Evolutionary conservation across 495 filamentous ascomycete genomes (phyloP).

Genomic region (Chaetomium cochliodes): DNA sequence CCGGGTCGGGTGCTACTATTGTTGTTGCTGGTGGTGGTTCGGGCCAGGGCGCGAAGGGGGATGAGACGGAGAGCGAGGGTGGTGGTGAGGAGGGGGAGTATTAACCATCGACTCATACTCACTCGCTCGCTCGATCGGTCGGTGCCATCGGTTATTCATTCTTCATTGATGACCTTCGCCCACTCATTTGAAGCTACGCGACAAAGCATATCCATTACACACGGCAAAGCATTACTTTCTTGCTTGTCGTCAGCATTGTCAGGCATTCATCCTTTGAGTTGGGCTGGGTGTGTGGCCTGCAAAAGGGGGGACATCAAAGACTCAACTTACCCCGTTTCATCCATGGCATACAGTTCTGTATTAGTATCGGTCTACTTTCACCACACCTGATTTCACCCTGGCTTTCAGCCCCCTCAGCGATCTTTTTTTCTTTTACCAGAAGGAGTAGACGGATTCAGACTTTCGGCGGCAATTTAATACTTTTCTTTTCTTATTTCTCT

Average conservation of each 20-base stretch:
- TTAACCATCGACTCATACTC: too few relatives aligned
- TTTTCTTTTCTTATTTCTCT: not conserved
- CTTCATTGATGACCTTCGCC: too few relatives aligned
- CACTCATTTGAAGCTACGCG: not conserved
- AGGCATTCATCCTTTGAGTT: not conserved
- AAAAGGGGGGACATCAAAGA: too few relatives aligned
- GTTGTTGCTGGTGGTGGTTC: not conserved
- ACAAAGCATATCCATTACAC: not conserved
- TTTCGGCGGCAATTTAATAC: not conserved
- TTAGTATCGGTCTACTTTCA: not conserved
- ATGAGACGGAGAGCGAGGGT: not conserved
- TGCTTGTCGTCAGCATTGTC: not conserved
- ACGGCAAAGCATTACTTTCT: not conserved
- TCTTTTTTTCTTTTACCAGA: too few relatives aligned
- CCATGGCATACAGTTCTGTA: not conserved
- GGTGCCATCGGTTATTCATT: too few relatives aligned
- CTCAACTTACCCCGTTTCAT: not conserved
- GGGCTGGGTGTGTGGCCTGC: not conserved
- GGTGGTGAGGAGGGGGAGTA: not conserved
- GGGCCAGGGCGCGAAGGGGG: not conserved
- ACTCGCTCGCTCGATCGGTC: too few relatives aligned
- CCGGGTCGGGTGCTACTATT: not conserved
- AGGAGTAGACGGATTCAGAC: too few relatives aligned
- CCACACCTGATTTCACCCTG: not conserved
- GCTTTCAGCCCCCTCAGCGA: not conserved